phyloP scores from a whole-genome alignment of 2,329 filamentous ascomycete genomes.

The Karstenula rhodostoma region DNA sequence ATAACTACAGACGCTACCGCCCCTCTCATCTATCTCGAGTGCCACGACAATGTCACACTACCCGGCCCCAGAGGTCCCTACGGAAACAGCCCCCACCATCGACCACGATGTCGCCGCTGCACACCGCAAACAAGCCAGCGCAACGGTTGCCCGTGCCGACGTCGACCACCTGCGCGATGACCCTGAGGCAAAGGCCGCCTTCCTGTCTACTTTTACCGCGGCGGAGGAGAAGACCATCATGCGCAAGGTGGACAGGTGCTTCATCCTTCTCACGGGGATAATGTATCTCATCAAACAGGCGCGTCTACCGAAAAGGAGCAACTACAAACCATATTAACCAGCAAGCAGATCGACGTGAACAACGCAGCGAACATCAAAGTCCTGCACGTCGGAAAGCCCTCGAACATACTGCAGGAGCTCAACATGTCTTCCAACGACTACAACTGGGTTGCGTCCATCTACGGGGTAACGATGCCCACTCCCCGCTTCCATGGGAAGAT shows the following conservation, averaged over 20 bases:
- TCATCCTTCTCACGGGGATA: slow-evolving; percentile 31
- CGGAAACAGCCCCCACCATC: slow-evolving; percentile 13
- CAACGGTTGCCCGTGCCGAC: slow-evolving; percentile 22
- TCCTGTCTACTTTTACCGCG: slow-evolving; percentile 30
- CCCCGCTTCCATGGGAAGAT: too few relatives aligned
- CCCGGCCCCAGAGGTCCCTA: slow-evolving; percentile 14
- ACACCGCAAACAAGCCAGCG: slow-evolving; percentile 20
- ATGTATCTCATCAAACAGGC: slow-evolving; percentile 37
- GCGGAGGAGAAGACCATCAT: slow-evolving; percentile 35
- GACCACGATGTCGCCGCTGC: slow-evolving; percentile 22
- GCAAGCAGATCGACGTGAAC: slow-evolving; percentile 29
- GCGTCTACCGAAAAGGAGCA: neutral
- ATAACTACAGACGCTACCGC: neutral
- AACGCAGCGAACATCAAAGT: slow-evolving; percentile 35
- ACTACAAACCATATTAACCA: neutral
- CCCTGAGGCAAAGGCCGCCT: slow-evolving; percentile 30
- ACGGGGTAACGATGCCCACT: too few relatives aligned
- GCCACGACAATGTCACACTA: slow-evolving; percentile 2
- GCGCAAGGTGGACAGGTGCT: slow-evolving; percentile 32
- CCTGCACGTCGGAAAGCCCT: slow-evolving; percentile 30
- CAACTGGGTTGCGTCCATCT: slow-evolving; percentile 36
- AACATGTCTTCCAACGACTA: slow-evolving; percentile 33
- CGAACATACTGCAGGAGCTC: slow-evolving; percentile 30
- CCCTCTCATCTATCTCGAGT: neutral
- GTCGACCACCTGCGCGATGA: slow-evolving; percentile 28